A percentile compares a stretch with the other conserved stretches of the same genome.
Evolutionary conservation across 306 rosid genomes (phyloP).

Genomic region (Cyamopsis tetragonoloba): DNA sequence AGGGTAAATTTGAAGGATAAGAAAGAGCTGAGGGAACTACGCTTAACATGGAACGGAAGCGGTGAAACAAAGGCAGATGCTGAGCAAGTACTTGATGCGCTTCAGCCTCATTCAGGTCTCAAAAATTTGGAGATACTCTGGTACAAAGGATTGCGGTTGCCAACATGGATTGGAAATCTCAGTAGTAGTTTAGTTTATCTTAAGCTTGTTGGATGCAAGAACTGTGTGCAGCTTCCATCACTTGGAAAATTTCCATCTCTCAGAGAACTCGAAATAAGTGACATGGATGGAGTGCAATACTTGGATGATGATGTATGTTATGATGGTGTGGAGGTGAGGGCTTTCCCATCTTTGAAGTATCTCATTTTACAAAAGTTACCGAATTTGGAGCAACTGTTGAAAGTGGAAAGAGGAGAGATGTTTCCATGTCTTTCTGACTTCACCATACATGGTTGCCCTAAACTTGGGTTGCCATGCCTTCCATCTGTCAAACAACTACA

Average conservation of each 20-base stretch:
- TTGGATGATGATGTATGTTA: not conserved
- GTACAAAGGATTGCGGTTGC: not conserved
- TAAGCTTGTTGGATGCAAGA: not conserved
- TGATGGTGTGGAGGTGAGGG: not conserved
- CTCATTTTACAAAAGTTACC: not conserved
- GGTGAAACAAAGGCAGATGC: not conserved
- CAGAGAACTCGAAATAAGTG: not conserved
- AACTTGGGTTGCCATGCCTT: not conserved
- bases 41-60: not conserved
- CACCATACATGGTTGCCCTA: not conserved
- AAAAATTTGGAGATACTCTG: not conserved
- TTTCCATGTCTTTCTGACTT: not conserved
- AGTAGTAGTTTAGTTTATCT: not conserved
- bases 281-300: not conserved
- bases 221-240: not conserved
- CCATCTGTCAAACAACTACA: not conserved
- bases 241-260: conserved; percentile 3
- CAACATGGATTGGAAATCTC: not conserved
- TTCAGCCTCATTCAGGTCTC: conserved; percentile 10
- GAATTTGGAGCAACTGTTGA: not conserved
- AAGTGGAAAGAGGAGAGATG: not conserved
- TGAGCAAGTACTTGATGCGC: conserved; percentile 7
- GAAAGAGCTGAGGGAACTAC: not conserved
- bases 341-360: not conserved
- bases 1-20: not conserved